These are phyloP conservation scores for Delonix regia DNA, from an alignment of 306 rosid genomes.

Conservation along the genomic window DNA sequence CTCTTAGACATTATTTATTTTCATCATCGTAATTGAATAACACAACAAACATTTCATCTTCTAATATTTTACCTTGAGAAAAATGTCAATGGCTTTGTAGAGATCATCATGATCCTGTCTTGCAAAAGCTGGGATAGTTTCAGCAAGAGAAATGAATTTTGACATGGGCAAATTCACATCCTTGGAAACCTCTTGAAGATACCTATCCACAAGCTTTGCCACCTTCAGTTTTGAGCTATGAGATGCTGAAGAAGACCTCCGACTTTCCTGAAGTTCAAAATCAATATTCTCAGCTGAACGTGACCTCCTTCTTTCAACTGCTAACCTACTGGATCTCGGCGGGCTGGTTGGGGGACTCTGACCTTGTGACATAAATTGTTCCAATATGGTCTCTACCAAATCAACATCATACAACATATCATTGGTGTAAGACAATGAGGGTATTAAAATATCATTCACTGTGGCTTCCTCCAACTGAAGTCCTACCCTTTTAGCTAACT, in stretches of 20 bases:
- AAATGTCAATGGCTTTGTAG: constrained; percentile 79
- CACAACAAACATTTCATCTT: neutral
- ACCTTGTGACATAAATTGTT: constrained; percentile 63
- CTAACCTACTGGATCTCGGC: constrained; percentile 64
- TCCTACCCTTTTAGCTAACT: constrained; percentile 64
- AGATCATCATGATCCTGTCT: constrained; percentile 87
- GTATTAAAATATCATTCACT: constrained; percentile 60
- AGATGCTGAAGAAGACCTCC: constrained; percentile 78
- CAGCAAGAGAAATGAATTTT: constrained; percentile 70
- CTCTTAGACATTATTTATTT: neutral
- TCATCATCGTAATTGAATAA: constrained; percentile 31
- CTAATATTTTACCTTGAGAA: constrained; percentile 69
- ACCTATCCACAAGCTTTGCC: constrained; percentile 77
- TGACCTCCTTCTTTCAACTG: constrained; percentile 65
- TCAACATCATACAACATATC: constrained; percentile 60
- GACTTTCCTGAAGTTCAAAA: constrained; percentile 70
- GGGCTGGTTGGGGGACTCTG: constrained; percentile 85
- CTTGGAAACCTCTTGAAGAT: constrained; percentile 72
- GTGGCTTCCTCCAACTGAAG: constrained; percentile 70
- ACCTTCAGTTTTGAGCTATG: constrained; percentile 75
- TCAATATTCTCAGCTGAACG: constrained; percentile 75
- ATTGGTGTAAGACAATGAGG: constrained; percentile 47
- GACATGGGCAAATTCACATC: constrained; percentile 72
- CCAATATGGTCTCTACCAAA: constrained; percentile 58
- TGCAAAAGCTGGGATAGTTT: constrained; percentile 75